Conservation (phyloP, 192 early-diverging fungal genomes). For the Linnemannia zychae region DNA sequence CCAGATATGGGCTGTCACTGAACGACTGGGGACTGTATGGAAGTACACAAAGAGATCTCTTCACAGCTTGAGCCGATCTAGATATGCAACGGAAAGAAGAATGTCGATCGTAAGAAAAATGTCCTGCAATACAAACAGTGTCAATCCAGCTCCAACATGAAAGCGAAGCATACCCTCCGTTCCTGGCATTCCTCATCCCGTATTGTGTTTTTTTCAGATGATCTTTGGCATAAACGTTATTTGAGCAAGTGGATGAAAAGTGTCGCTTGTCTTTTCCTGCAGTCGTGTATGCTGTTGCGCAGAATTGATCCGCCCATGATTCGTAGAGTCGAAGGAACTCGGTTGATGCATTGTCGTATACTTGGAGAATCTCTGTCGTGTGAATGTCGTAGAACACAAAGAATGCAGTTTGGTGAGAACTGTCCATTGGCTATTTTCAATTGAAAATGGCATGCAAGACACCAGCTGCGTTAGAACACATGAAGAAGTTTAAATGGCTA, state of each 20-base stretch:
- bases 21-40: constrained; percentile 75
- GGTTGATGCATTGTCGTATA: constrained; percentile 77
- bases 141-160: background rate
- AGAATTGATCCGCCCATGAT: constrained; percentile 60
- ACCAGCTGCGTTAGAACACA: constrained; percentile 4
- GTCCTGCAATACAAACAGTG: background rate
- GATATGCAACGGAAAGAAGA: background rate
- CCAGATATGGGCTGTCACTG: constrained; percentile 76
- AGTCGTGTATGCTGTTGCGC: constrained; percentile 52
- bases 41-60: constrained; percentile 67
- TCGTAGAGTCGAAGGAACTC: constrained; percentile 71
- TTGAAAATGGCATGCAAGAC: background rate
- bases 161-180: constrained; percentile 72
- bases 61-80: constrained; percentile 70
- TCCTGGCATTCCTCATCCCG: constrained; percentile 73
- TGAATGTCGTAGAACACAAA: constrained; percentile 76
- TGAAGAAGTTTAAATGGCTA: background rate
- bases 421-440: constrained; percentile 38
- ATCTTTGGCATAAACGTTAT: constrained; percentile 71
- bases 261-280: constrained; percentile 51
- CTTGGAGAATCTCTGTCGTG: constrained; percentile 65
- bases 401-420: constrained; percentile 66
- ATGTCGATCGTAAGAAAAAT: background rate
- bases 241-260: constrained; percentile 61
- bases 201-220: constrained; percentile 65